phyloP scores from a whole-genome alignment of 208 protist species.

The Tritrichomonas musculus region DNA sequence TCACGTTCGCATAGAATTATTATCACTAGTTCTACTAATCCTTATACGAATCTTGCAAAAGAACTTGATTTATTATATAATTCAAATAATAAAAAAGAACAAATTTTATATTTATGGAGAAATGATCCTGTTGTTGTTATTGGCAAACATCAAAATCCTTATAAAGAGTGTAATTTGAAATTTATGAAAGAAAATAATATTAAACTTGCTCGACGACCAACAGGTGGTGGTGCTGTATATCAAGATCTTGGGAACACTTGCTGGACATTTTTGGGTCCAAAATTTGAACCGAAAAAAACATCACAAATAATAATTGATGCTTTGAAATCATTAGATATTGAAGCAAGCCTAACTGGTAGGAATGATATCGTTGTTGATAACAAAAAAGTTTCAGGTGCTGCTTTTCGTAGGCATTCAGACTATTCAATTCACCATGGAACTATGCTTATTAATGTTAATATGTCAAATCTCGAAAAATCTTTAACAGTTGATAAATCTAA shows the following conservation, averaged over 20 bases:
- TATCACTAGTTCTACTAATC: not conserved
- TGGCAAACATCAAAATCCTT: slow-evolving; percentile 16
- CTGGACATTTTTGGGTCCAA: slow-evolving; percentile 14
- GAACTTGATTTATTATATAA: not conserved
- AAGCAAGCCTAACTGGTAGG: not conserved
- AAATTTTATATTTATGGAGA: slow-evolving; percentile 20
- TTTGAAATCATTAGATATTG: not conserved
- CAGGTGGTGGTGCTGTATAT: slow-evolving; percentile 9
- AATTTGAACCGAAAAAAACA: not conserved
- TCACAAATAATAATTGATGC: not conserved
- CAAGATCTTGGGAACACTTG: slow-evolving; percentile 26
- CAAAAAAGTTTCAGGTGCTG: not conserved
- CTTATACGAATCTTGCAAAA: not conserved
- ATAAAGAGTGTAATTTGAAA: slow-evolving; percentile 19
- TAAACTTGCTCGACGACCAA: not conserved
- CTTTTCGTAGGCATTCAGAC: not conserved
- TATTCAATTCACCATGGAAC: not conserved
- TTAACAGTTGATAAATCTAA: not conserved
- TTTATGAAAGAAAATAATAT: not conserved
- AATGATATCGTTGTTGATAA: not conserved
- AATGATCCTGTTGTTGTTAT: not conserved
- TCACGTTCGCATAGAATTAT: not conserved
- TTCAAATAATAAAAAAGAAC: not conserved
- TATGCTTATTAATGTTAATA: slow-evolving; percentile 19
- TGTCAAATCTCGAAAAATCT: not conserved